Percentiles rank a stretch among this genome's conserved stretches.
Evolutionary conservation across 2,329 filamentous ascomycete genomes (phyloP).

Genomic region (Phialophora chinensis): DNA sequence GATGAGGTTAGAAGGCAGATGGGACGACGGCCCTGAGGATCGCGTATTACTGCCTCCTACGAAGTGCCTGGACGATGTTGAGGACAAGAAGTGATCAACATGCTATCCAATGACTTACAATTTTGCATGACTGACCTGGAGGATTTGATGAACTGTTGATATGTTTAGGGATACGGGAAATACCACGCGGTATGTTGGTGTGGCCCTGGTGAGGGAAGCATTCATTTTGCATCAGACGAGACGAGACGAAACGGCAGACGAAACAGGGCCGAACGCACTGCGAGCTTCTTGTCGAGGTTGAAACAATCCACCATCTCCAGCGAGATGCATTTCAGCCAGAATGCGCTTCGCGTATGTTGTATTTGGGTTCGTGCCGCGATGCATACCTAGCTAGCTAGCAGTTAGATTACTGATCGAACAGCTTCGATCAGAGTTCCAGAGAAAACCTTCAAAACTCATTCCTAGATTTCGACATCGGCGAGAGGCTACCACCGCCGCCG

Average conservation of each 20-base stretch:
- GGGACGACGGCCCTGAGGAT: background rate
- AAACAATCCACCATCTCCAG: background rate
- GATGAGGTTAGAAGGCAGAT: constrained; percentile 6
- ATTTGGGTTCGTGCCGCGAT: background rate
- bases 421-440: constrained; percentile 12
- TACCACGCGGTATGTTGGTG: background rate
- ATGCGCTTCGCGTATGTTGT: background rate
- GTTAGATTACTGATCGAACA: constrained; percentile 8
- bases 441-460: background rate
- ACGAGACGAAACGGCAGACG: background rate
- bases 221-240: background rate
- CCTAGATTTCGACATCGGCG: background rate
- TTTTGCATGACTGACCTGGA: background rate
- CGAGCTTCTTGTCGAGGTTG: background rate
- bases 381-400: background rate
- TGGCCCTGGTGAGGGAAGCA: background rate
- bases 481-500: background rate
- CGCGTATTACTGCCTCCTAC: background rate
- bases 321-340: background rate
- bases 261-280: background rate
- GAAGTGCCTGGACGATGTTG: background rate
- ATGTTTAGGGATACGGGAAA: background rate
- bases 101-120: background rate
- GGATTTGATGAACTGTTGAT: background rate
- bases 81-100: background rate